Percentiles rank a stretch among this genome's conserved stretches.
These are phyloP conservation scores for Actinidia arguta DNA, from an alignment of 179 eudicot species.

Conservation along the genomic window DNA sequence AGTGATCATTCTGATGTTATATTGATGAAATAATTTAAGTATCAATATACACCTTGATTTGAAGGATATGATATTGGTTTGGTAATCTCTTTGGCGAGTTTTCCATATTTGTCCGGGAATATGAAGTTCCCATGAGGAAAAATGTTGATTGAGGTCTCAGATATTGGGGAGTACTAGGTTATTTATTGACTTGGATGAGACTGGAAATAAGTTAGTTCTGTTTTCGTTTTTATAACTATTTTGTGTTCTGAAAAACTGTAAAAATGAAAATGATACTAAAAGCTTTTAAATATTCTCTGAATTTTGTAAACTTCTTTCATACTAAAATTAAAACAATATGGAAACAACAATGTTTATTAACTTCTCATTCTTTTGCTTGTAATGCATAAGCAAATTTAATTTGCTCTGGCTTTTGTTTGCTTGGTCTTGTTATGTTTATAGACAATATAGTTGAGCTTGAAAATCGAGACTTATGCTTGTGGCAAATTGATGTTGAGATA, in stretches of 20 bases:
- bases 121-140: not conserved
- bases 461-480: not conserved
- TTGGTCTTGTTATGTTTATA: not conserved
- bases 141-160: constrained; percentile 1
- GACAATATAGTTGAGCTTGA: not conserved
- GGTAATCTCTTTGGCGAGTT: not conserved
- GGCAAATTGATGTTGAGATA: too few species aligned
- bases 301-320: too few species aligned
- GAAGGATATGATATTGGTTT: not conserved
- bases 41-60: not conserved
- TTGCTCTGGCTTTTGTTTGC: not conserved
- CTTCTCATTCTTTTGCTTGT: too few species aligned
- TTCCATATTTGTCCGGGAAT: not conserved
- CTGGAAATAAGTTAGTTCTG: not conserved
- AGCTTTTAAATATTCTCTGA: too few species aligned
- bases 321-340: too few species aligned
- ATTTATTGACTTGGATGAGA: not conserved
- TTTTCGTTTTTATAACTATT: too few species aligned
- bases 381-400: too few species aligned
- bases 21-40: not conserved
- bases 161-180: not conserved
- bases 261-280: too few species aligned
- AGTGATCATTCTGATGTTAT: constrained; percentile 25
- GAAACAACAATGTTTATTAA: too few species aligned
- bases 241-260: too few species aligned